These are phyloP conservation scores for Lactarius pseudohatsudake DNA, from an alignment of 768 basidiomycete genomes.

Conservation along the genomic window DNA sequence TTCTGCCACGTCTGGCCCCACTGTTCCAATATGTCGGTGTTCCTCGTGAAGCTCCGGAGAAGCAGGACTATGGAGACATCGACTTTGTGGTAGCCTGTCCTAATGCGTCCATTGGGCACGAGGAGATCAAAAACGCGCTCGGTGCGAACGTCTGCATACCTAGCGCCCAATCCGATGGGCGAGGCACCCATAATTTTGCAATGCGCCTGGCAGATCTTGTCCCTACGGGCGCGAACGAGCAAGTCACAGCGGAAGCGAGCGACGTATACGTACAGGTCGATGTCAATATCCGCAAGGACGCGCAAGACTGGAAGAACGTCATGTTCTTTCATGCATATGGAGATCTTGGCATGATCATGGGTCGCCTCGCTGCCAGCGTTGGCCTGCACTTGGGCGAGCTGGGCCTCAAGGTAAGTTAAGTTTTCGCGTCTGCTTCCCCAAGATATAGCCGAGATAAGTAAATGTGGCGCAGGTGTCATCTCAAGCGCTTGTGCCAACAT, in stretches of 20 bases:
- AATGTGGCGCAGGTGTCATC: constrained; percentile 41
- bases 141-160: constrained; percentile 42
- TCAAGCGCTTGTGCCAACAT: constrained; percentile 38
- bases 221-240: constrained; percentile 35
- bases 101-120: constrained; percentile 26
- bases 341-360: constrained; percentile 70
- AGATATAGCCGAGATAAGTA: background rate
- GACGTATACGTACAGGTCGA: constrained; percentile 54
- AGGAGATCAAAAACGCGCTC: constrained; percentile 39
- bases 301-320: constrained; percentile 50
- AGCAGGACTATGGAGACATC: constrained; percentile 64
- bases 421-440: background rate
- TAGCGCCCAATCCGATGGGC: constrained; percentile 48
- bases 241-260: constrained; percentile 19
- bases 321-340: constrained; percentile 64
- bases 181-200: constrained; percentile 65
- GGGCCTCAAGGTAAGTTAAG: constrained; percentile 54
- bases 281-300: constrained; percentile 55
- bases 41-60: constrained; percentile 64
- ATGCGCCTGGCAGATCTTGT: constrained; percentile 41
- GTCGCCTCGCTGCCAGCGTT: constrained; percentile 50
- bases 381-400: constrained; percentile 52
- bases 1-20: constrained; percentile 42
- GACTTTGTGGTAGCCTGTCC: constrained; percentile 64
- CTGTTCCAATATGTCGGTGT: constrained; percentile 54